Evolutionary conservation across 345 rosid genomes (phyloP), one percentile per base, ranked within the genome.

Genomic region (Hibiscus syriacus): DNA sequence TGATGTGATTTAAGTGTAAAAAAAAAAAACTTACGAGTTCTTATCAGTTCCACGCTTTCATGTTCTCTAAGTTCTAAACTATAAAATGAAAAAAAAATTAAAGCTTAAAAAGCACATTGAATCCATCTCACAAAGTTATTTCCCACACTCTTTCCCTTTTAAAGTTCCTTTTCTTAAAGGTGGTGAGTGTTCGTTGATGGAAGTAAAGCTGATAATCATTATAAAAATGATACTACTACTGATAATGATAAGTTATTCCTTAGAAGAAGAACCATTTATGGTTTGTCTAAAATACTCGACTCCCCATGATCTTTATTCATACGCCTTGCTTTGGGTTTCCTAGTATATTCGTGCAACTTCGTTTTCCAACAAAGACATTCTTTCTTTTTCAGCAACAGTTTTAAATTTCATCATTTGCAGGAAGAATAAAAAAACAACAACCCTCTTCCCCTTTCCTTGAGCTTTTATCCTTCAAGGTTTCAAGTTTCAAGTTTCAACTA

Each of bases 31-130:
- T 64, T 0, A 43, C 25, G 14, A 43, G 55, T 55, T 65, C 39
- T 66, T 49, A 67, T 72, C 58, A 72, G 39, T 16, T 58, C 69
- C 77, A 73, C 66, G 69, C 74, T 66, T 73, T 70, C 66, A 64
- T 73, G 59, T 63, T 73, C 38, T 25, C 12, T 6, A n/a, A 13
- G n/a, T 3, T 43, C 1, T 43, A 53, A 59, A 45, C 27, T 59
- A 36, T 10, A 50, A 69, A 26, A 27, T 11, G 3, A 9, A 13
- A 56, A 3, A 26, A 0, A 26, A 56, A 29, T 14, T 14, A 30
- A 57, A 29, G 61, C 38, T 8, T 56, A 54, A 56, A 43, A 56
- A 9, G 20, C 27, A 13, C 27, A 36, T 19, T 45, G 26, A 59
- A 59, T 59, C 64, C 65, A 49, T 58, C 71, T 59, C 48, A 61